Evolutionary conservation across 805 yeast genomes (phyloP).

Genomic region (Lipomyces mesembrius): DNA sequence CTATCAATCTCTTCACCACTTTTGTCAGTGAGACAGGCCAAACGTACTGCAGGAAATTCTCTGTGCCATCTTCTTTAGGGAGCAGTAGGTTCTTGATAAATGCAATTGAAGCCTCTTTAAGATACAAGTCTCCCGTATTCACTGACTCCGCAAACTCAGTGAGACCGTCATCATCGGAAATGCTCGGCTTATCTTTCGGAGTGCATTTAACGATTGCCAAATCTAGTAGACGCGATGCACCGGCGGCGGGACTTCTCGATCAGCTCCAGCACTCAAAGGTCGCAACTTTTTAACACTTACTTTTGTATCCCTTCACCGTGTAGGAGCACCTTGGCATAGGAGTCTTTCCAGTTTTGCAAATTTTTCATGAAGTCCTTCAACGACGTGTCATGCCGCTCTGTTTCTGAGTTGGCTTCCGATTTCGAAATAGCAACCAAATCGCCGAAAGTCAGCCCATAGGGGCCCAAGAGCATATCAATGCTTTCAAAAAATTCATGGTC

Average conservation of each 20-base stretch:
- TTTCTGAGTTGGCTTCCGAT: constrained; percentile 1
- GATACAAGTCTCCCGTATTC: constrained; percentile 2
- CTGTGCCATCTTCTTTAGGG: constrained; percentile 23
- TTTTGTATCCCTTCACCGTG: constrained; percentile 33
- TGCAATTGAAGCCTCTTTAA: constrained; percentile 16
- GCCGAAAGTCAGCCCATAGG: constrained; percentile 15
- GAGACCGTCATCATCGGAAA: constrained; percentile 17
- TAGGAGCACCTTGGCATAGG: constrained; percentile 18
- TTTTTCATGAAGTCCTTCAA: constrained; percentile 22
- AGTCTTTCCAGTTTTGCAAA: constrained; percentile 24
- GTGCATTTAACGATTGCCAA: constrained; percentile 20
- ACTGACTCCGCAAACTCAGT: constrained; percentile 12
- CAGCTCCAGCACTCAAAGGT: not conserved
- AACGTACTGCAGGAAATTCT: constrained; percentile 14
- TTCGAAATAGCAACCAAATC: constrained; percentile 9
- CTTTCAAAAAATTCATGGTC: constrained; percentile 26
- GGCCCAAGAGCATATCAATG: constrained; percentile 23
- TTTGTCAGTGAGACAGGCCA: constrained; percentile 30
- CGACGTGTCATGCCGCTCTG: constrained; percentile 12
- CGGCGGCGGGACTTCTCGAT: constrained; percentile 12
- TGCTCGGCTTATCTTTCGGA: not conserved
- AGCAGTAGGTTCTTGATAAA: constrained; percentile 17
- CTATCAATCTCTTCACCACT: constrained; percentile 7
- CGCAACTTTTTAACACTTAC: not conserved
- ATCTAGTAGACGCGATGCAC: constrained; percentile 23